phyloP scores from a whole-genome alignment of 768 basidiomycete species.

The Amanita brunnescens region DNA sequence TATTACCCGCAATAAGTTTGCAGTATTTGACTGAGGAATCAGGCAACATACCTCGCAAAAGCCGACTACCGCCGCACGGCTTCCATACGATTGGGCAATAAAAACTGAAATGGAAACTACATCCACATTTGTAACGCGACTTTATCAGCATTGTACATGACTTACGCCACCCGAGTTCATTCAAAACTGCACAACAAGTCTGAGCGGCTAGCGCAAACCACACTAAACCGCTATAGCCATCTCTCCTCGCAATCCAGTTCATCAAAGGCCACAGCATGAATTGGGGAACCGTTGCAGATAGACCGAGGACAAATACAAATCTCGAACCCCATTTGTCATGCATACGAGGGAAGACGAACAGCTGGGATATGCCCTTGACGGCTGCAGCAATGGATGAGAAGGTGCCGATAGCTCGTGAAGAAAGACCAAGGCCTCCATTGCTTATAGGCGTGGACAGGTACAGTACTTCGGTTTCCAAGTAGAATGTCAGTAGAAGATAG shows the following conservation, averaged over 20 bases:
- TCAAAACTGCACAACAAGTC: too few species aligned
- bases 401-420: constrained; percentile 45
- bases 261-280: constrained; percentile 39
- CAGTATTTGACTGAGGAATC: constrained; percentile 45
- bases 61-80: too few species aligned
- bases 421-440: constrained; percentile 55
- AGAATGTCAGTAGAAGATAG: constrained; percentile 46
- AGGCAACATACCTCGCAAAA: too few species aligned
- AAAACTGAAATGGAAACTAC: too few species aligned
- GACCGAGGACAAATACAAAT: constrained; percentile 32
- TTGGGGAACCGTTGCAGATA: constrained; percentile 31
- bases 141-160: background rate
- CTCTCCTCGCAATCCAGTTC: too few species aligned
- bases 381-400: constrained; percentile 45
- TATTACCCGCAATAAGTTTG: constrained; percentile 55
- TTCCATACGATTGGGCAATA: constrained; percentile 14
- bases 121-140: background rate
- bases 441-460: too few species aligned
- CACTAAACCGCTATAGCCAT: too few species aligned
- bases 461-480: constrained; percentile 60
- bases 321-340: constrained; percentile 22
- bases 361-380: constrained; percentile 44
- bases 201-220: too few species aligned
- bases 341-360: constrained; percentile 48
- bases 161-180: too few species aligned